phyloP scores from a whole-genome alignment of 179 eudicot species.

The Carnegiea gigantea region DNA sequence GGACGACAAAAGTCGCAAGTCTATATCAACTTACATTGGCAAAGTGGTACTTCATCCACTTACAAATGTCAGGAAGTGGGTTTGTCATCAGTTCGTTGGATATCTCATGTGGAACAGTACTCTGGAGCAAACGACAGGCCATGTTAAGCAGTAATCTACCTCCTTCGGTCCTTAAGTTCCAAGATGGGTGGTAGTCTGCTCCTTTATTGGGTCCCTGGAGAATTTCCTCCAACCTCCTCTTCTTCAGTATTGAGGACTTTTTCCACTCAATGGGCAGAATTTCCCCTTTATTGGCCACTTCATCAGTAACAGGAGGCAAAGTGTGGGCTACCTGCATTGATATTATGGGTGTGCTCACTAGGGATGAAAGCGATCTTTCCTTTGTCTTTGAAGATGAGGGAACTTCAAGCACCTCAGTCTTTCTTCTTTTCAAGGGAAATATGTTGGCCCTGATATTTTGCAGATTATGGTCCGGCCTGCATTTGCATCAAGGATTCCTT shows the following conservation, averaged over 20 bases:
- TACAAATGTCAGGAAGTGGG: not conserved
- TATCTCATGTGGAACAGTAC: not conserved
- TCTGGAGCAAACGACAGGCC: not conserved
- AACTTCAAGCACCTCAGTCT: slow-evolving; percentile 63
- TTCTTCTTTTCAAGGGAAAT: slow-evolving; percentile 67
- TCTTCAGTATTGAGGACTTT: not conserved
- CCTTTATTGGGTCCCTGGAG: not conserved
- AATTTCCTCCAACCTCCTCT: not conserved
- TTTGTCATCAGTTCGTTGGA: not conserved
- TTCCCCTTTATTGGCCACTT: not conserved
- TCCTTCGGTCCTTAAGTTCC: not conserved
- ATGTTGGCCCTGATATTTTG: slow-evolving; percentile 86
- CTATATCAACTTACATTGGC: not conserved
- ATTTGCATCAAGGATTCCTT: not conserved
- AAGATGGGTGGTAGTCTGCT: not conserved
- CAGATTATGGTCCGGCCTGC: slow-evolving; percentile 91
- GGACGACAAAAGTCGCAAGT: not conserved
- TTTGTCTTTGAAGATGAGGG: slow-evolving; percentile 66
- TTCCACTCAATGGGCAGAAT: not conserved
- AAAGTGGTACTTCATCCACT: not conserved
- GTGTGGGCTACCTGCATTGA: slow-evolving; percentile 38
- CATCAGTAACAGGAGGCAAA: not conserved
- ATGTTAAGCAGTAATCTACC: not conserved
- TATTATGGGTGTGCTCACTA: slow-evolving; percentile 78
- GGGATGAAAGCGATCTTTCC: slow-evolving; percentile 85